These are phyloP conservation scores for Casuarina equisetifolia DNA, from an alignment of 306 rosid genomes.

Conservation along the genomic window DNA sequence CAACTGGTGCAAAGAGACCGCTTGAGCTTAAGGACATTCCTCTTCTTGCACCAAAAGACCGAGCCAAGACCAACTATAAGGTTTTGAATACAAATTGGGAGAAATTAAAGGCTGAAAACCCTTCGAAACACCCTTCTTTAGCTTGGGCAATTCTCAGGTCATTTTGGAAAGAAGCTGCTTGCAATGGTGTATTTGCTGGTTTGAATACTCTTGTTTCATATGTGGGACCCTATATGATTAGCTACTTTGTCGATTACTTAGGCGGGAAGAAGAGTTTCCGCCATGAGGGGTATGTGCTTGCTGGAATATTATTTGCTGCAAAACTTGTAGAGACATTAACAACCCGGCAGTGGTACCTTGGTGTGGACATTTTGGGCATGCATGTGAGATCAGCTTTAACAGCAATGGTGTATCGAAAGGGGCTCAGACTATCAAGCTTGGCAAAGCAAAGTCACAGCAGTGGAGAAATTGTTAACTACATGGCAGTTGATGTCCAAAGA, in stretches of 20 bases:
- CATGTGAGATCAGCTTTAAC: constrained; percentile 94
- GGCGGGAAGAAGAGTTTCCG: constrained; percentile 79
- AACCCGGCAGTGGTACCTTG: constrained; percentile 95
- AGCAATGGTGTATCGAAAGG: constrained; percentile 91
- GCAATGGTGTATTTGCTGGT: constrained; percentile 93
- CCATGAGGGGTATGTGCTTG: constrained; percentile 87
- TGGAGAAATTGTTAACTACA: constrained; percentile 95
- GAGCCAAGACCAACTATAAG: constrained; percentile 81
- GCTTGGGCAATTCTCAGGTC: constrained; percentile 92
- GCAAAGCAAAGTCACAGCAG: constrained; percentile 97
- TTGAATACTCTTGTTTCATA: constrained; percentile 87
- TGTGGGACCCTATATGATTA: constrained; percentile 94
- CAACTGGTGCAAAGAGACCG: constrained; percentile 81
- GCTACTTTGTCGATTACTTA: constrained; percentile 94
- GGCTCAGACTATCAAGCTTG: constrained; percentile 85
- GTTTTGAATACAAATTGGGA: constrained; percentile 84
- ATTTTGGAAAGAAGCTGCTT: constrained; percentile 95
- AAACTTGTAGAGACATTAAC: constrained; percentile 93
- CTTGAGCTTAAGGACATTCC: constrained; percentile 98
- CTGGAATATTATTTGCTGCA: constrained; percentile 80
- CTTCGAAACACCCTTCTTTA: constrained; percentile 64
- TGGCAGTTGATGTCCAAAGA: constrained; percentile 98
- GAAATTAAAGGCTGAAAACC: constrained; percentile 72
- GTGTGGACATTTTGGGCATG: constrained; percentile 99
- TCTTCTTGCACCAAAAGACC: constrained; percentile 80